Evolutionary conservation across 2,329 filamentous ascomycete species (phyloP).

Genomic region (Chaetomium olivaceum): DNA sequence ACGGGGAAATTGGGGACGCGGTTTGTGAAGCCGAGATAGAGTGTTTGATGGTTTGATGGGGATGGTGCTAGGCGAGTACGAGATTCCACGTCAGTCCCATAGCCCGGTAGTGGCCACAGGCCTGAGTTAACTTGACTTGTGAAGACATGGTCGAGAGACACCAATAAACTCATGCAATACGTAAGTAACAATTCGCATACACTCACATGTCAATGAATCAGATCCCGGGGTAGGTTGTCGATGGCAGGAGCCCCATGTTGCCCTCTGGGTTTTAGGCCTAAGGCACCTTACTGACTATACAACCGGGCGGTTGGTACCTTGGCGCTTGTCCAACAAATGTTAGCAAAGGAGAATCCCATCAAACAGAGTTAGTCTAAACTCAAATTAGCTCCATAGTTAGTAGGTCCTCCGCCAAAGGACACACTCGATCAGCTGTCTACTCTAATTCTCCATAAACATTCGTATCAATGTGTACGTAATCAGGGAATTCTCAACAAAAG

Average conservation of each 20-base stretch:
- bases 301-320: neutral
- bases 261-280: too few species aligned
- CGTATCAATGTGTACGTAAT: neutral
- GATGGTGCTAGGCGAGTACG: neutral
- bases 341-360: neutral
- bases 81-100: neutral
- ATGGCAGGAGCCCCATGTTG: neutral
- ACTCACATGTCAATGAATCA: neutral
- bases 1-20: slow-evolving; percentile 76
- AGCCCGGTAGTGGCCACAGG: neutral
- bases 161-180: neutral
- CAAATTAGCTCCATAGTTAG: neutral
- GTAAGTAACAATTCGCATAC: neutral
- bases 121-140: neutral
- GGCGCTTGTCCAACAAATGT: neutral
- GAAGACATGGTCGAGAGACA: neutral
- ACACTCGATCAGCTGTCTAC: neutral
- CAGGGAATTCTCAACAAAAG: neutral
- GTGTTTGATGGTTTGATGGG: neutral
- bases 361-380: neutral
- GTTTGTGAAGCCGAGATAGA: slow-evolving; percentile 23
- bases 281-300: too few species aligned
- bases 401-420: neutral
- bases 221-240: neutral
- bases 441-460: neutral